Evolutionary conservation across 352 stramenopile species (phyloP), one percentile per base, ranked within the genome.

Genomic region (Aphanomyces invadans): DNA sequence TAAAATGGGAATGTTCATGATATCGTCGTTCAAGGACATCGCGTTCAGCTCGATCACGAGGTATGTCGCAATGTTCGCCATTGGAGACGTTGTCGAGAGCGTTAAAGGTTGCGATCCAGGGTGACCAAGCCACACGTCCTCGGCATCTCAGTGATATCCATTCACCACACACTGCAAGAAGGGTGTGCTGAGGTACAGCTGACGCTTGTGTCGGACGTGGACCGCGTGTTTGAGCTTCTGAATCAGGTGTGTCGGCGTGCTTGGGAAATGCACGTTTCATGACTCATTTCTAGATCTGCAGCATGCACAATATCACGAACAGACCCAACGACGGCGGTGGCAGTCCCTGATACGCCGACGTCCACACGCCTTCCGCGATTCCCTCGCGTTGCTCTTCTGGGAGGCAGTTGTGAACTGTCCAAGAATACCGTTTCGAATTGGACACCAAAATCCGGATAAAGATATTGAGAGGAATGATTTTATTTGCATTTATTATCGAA

Each of bases 1-100:
- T 38, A 64, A 64, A 15, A 51, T 10, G 7, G 55, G 55, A 25
- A 52, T 64, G 36, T 51, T 64, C 17, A 64, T 64, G 55, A 52
- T 64, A 52, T 32, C 55, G 15, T 48, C 55, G 19, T n/a, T 49
- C 19, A 64, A 64, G n/a, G 38, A 64, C 15, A 45, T 64, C 19
- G 31, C 55, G 9, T 64, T 64, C 33, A 38, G 52, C 15, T 12
- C 31, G 17, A 64, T 64, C 36, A 19, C 10, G 17, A 33, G 38
- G 55, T 64, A 11, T 10, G 31, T 26, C n/a, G 25, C 2, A 2
- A 31, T n/a, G 9, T 17, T 4, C 2, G 38, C 19, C 4, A 19
- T 23, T 19, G 49, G 11, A 4, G 3, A 21, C 19, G 7, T 28
- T 60, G 25, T 42, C 28, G 2, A n/a, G 4, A 1, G 7, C 54